phyloP scores from a whole-genome alignment of 2,329 filamentous ascomycete species.

The Beauveria varroae region DNA sequence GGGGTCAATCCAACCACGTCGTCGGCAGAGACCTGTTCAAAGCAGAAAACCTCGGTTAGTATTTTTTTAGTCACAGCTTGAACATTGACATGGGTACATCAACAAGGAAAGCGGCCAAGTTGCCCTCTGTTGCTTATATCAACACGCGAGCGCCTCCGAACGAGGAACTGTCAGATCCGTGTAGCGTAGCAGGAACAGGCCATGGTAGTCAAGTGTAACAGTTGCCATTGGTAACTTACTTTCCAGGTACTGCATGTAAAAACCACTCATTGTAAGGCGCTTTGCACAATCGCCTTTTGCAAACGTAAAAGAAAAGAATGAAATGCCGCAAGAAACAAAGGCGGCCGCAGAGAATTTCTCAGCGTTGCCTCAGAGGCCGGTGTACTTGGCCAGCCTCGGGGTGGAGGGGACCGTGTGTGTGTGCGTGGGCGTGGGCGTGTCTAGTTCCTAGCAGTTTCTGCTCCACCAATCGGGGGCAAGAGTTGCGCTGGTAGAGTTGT shows the following conservation, averaged over 20 bases:
- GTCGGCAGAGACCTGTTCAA: conserved; percentile 75
- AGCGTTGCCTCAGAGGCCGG: conserved; percentile 2
- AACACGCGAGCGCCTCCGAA: not conserved
- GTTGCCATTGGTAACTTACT: conserved; percentile 49
- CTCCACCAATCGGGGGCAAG: conserved; percentile 9
- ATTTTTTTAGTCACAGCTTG: not conserved
- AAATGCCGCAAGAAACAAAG: conserved; percentile 2
- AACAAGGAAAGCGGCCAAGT: too few relatives aligned
- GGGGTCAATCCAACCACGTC: conserved; percentile 88
- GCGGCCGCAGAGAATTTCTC: conserved; percentile 8
- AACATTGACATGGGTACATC: not conserved
- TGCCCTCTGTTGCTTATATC: not conserved
- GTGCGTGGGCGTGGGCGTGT: conserved; percentile 2
- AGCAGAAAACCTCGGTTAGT: not conserved
- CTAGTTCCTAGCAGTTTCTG: conserved; percentile 3
- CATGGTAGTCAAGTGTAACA: conserved; percentile 50
- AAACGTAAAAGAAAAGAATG: conserved; percentile 1
- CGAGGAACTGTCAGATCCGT: not conserved
- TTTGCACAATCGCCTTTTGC: not conserved
- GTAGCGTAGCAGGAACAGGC: not conserved
- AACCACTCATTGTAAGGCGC: conserved; percentile 47
- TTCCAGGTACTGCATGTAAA: conserved; percentile 66
- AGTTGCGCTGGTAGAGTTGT: conserved; percentile 3
- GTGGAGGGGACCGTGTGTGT: not conserved
- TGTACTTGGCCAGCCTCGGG: conserved; percentile 1